A percentile compares a stretch with the other conserved stretches of the same genome.
Evolutionary conservation across 1,284 basidiomycete species (phyloP).

Genomic region (Pulchroboletus neoregius): DNA sequence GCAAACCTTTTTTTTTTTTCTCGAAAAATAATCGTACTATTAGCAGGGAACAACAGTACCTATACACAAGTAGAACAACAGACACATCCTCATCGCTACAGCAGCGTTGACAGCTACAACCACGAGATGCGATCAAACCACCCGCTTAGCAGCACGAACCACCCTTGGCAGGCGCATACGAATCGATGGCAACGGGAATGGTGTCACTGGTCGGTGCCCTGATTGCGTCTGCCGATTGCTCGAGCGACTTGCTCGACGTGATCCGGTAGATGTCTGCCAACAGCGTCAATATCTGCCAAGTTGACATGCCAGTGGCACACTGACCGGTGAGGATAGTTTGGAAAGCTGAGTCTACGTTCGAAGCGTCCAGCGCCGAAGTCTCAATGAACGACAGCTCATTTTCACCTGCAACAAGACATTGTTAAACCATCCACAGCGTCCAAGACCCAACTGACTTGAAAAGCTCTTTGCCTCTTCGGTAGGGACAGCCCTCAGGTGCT

Average conservation of each 20-base stretch:
- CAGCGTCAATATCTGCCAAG: conserved; percentile 6
- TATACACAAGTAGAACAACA: conserved; percentile 19
- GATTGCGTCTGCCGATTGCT: conserved; percentile 72
- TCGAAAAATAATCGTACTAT: conserved; percentile 12
- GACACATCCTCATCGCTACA: conserved; percentile 7
- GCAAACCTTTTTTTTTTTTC: conserved; percentile 65
- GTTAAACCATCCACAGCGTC: background rate
- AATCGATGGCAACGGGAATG: conserved; percentile 66
- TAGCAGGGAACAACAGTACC: conserved; percentile 22
- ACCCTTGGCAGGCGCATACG: conserved; percentile 33
- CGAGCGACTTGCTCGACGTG: conserved; percentile 86
- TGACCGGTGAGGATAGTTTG: conserved; percentile 93
- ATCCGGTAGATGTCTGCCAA: conserved; percentile 88
- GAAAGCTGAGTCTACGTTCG: conserved; percentile 96
- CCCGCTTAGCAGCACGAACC: conserved; percentile 42
- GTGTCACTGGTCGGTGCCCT: conserved; percentile 68
- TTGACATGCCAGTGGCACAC: conserved; percentile 21
- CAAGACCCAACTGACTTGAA: conserved; percentile 54
- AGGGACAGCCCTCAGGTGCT: conserved; percentile 92
- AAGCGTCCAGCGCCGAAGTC: conserved; percentile 98
- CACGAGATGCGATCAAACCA: conserved; percentile 3
- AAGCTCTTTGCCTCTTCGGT: conserved; percentile 92
- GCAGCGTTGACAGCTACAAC: conserved; percentile 5
- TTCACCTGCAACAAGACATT: conserved; percentile 40
- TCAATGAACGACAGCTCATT: conserved; percentile 96